These are phyloP conservation scores for Ustanciosporium gigantosporum DNA, from an alignment of 1,284 basidiomycete genomes.

Conservation along the genomic window DNA sequence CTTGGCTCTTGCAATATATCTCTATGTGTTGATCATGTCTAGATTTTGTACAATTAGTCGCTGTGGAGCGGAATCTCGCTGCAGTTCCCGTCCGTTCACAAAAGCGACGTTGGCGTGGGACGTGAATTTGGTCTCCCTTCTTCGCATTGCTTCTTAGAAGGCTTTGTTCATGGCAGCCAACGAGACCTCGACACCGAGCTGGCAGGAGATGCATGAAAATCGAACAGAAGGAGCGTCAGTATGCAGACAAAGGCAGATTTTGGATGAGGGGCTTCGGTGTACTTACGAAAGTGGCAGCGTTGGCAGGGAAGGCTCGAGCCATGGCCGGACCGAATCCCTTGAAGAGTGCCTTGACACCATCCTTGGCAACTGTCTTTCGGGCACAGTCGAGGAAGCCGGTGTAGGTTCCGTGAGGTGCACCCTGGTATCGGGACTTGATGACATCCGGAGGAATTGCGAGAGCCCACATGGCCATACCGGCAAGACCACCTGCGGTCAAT, in stretches of 20 bases:
- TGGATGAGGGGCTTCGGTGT: constrained; percentile 61
- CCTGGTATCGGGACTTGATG: constrained; percentile 93
- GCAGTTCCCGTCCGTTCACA: too few relatives aligned
- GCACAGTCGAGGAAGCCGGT: constrained; percentile 90
- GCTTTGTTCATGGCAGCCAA: constrained; percentile 72
- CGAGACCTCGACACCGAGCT: constrained; percentile 82
- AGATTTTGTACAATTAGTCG: too few relatives aligned
- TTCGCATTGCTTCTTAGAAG: constrained; percentile 60
- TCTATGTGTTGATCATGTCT: too few relatives aligned
- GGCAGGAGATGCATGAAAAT: constrained; percentile 1
- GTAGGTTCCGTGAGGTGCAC: constrained; percentile 95
- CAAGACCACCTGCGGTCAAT: constrained; percentile 88
- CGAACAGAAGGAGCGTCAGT: constrained; percentile 1
- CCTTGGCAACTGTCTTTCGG: constrained; percentile 85
- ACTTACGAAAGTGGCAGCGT: constrained; percentile 90
- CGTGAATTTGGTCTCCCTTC: too few relatives aligned
- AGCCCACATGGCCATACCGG: constrained; percentile 85
- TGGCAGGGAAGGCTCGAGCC: constrained; percentile 72
- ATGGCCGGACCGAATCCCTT: constrained; percentile 97
- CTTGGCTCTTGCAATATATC: too few relatives aligned
- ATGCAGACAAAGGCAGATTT: not conserved
- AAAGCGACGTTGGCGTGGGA: too few relatives aligned
- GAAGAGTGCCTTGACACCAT: constrained; percentile 88
- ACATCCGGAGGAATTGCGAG: constrained; percentile 51
- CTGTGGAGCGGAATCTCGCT: too few relatives aligned